phyloP scores from a whole-genome alignment of 306 rosid genomes.

The Senna siamea region DNA sequence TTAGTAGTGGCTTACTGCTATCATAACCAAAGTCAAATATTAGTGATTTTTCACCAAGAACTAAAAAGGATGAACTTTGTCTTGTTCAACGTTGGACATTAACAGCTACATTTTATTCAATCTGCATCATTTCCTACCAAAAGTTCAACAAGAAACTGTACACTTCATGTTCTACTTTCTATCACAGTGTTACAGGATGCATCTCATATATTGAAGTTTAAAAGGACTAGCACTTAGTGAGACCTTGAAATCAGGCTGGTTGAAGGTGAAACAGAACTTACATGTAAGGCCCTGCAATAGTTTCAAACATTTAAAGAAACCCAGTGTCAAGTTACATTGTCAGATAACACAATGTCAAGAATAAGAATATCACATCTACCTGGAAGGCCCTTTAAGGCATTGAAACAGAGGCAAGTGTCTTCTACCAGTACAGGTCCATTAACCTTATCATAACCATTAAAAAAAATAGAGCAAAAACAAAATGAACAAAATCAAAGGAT shows the following conservation, averaged over 20 bases:
- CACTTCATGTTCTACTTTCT: constrained; percentile 8
- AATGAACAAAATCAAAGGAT: background rate
- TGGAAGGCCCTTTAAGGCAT: constrained; percentile 96
- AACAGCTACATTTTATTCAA: background rate
- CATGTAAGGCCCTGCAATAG: constrained; percentile 94
- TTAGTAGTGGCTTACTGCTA: no score
- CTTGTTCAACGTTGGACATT: background rate
- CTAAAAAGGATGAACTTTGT: background rate
- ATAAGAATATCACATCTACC: constrained; percentile 53
- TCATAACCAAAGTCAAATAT: constrained; percentile 9
- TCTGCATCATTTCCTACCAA: constrained; percentile 12
- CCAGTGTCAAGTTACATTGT: constrained; percentile 19
- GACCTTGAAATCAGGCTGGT: constrained; percentile 26
- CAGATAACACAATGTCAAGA: constrained; percentile 9
- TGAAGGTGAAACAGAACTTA: constrained; percentile 56
- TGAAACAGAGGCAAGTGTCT: constrained; percentile 98
- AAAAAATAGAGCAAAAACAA: constrained; percentile 11
- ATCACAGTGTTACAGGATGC: background rate
- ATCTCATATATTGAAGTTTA: background rate
- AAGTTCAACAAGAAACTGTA: constrained; percentile 2
- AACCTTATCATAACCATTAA: constrained; percentile 53
- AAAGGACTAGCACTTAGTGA: constrained; percentile 1
- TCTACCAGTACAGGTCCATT: constrained; percentile 96
- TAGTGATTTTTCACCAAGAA: background rate
- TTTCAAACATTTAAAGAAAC: constrained; percentile 39